Base-by-base conservation (phyloP, 2,329 filamentous ascomycete genomes). In the Arthrinium phaeospermum region DNA sequence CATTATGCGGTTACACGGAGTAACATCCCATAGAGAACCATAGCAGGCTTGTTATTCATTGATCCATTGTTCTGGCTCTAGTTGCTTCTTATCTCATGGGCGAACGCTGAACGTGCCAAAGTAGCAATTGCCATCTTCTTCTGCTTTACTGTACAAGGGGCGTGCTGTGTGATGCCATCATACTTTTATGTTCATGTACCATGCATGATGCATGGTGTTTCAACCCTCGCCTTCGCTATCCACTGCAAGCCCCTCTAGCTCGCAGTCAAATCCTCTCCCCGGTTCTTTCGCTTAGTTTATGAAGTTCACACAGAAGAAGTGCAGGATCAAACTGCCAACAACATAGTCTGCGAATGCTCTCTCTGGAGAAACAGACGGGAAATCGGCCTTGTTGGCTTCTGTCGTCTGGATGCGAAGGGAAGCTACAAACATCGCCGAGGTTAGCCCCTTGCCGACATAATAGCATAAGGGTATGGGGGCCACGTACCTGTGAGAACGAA, bases 251-350 rank as follows among this genome's bases (percentile, higher is more conserved):
- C 30, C 53, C 30, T 7, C 30, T 61, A 37, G 1, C 53, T 8
- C 7, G 10, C 22, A 41, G 19, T n/a, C 34, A 5, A 3, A 37
- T 24, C 34, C 6, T 14, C 19, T 68, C n/a, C 67, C 46, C 44
- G 22, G 24, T 14, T 30, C 41, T 19, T 45, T 34, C 70, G 72
- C 76, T 87, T 88, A 99, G 89, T 99, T 99, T 87, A 99, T 98
- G 84, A 99, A 99, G 89, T 99, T 99, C 82, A 98, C 91, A 85
- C 95, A 98, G 88, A 99, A 99, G 86, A 98, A 98, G 86, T 99
- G 96, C 82, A 98, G 86, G 81, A 98, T 94, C 82, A 99, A 83
- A 83, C 95, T 98, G 82, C 96, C 96, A 78, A 98, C 94, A 73
- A 99, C 89, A 81, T 93, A 99, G 85, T 99, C 96, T 80, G 96